These are phyloP conservation scores for Cutaneotrichosporon mucoides DNA, from an alignment of 1,284 basidiomycete genomes.

Conservation along the genomic window DNA sequence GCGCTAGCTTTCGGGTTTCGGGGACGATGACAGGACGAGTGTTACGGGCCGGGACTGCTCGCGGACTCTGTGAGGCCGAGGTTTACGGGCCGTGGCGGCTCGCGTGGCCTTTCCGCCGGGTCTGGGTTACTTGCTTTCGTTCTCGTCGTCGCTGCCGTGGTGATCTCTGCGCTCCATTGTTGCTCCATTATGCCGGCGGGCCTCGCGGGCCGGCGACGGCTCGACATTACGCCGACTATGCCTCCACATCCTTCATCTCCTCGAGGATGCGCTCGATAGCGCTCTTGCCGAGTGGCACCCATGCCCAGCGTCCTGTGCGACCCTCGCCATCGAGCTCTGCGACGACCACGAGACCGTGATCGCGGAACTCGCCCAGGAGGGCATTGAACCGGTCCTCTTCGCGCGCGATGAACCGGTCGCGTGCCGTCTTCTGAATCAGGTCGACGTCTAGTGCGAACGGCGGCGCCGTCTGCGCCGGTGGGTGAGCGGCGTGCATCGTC, in stretches of 20 bases:
- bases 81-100: no score
- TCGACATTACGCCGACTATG: slow-evolving; percentile 1
- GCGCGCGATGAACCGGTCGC: slow-evolving; percentile 75
- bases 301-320: slow-evolving; percentile 55
- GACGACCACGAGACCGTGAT: slow-evolving; percentile 74
- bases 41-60: no score
- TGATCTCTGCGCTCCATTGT: no score
- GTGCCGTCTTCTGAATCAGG: slow-evolving; percentile 39
- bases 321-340: slow-evolving; percentile 47
- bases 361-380: slow-evolving; percentile 78
- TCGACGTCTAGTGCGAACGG: slow-evolving; percentile 45
- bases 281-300: slow-evolving; percentile 77
- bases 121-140: no score
- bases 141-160: no score
- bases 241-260: slow-evolving; percentile 32
- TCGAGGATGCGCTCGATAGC: slow-evolving; percentile 47
- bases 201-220: no score
- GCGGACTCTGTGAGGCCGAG: no score
- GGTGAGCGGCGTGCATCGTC: slow-evolving; percentile 21
- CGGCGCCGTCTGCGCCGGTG: slow-evolving; percentile 29
- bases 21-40: no score
- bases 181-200: no score
- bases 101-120: no score
- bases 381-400: slow-evolving; percentile 77
- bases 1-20: no score